A percentile compares a stretch with the other conserved stretches of the same genome.
These are phyloP conservation scores for Tulasnella sp. DNA, from an alignment of 768 basidiomycete genomes.

Conservation along the genomic window DNA sequence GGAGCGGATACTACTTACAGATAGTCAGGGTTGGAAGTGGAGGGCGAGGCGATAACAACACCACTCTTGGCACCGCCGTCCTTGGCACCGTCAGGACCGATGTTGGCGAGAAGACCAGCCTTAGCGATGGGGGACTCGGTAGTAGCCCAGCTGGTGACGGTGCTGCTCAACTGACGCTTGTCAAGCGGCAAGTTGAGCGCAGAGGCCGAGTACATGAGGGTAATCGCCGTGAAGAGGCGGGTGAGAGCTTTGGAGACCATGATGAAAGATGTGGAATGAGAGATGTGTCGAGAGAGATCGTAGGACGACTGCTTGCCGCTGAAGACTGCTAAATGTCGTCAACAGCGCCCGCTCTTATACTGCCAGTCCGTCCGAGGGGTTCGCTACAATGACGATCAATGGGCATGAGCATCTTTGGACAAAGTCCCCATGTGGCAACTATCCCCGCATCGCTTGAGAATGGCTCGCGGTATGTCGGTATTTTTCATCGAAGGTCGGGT, in stretches of 20 bases:
- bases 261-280: not conserved
- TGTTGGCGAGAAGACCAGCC: conserved; percentile 17
- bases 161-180: not conserved
- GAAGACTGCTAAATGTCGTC: not conserved
- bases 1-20: conserved; percentile 1
- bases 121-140: conserved; percentile 13
- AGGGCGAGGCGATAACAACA: conserved; percentile 35
- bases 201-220: not conserved
- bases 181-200: not conserved
- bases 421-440: not conserved
- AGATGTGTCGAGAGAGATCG: not conserved
- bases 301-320: not conserved
- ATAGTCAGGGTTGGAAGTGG: conserved; percentile 20
- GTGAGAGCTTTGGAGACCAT: not conserved
- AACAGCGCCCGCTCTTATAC: not conserved
- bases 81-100: conserved; percentile 16
- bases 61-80: conserved; percentile 27
- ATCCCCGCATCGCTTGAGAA: not conserved
- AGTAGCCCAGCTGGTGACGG: conserved; percentile 9
- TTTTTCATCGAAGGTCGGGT: not conserved
- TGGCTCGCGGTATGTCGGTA: not conserved
- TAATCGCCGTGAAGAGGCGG: not conserved
- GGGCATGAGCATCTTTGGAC: not conserved
- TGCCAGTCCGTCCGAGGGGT: not conserved
- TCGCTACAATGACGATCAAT: not conserved